Conservation (phyloP, 2,329 filamentous ascomycete genomes). For the Xylariaceae sp. region DNA sequence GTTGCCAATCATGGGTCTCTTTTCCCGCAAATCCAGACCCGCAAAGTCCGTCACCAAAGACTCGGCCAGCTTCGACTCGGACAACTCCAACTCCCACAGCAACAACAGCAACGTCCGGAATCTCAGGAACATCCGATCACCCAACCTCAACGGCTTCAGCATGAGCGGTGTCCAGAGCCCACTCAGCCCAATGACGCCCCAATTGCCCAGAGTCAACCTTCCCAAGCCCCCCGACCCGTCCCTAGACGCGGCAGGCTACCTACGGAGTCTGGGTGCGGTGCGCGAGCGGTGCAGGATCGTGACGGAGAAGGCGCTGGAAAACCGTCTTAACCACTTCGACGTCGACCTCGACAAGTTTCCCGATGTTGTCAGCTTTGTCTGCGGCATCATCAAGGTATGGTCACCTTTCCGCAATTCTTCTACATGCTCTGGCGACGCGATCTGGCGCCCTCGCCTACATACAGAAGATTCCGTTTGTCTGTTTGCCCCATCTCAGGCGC, state of each 20-base stretch:
- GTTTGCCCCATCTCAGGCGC: not conserved
- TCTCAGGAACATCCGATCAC: slow-evolving; percentile 34
- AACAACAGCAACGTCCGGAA: slow-evolving; percentile 24
- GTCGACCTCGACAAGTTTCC: slow-evolving; percentile 81
- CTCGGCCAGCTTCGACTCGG: slow-evolving; percentile 49
- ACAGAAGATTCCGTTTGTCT: not conserved
- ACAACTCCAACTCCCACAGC: slow-evolving; percentile 32
- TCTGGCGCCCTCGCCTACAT: too few species aligned
- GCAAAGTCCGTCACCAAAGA: slow-evolving; percentile 40
- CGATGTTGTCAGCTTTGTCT: slow-evolving; percentile 79
- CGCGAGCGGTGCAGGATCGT: slow-evolving; percentile 72
- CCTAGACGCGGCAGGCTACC: slow-evolving; percentile 82
- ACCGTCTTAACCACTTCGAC: slow-evolving; percentile 78
- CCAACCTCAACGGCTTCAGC: slow-evolving; percentile 39
- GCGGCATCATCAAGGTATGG: slow-evolving; percentile 88
- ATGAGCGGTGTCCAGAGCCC: slow-evolving; percentile 39
- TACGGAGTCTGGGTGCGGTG: slow-evolving; percentile 84
- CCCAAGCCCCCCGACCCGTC: slow-evolving; percentile 82
- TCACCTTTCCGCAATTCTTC: not conserved
- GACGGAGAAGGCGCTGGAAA: slow-evolving; percentile 68
- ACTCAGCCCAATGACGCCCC: slow-evolving; percentile 47
- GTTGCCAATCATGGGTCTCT: slow-evolving; percentile 54
- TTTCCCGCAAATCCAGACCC: slow-evolving; percentile 50
- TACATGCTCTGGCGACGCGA: too few species aligned
- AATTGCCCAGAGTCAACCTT: slow-evolving; percentile 69